Base-by-base conservation (phyloP, 2,329 filamentous ascomycete genomes). In the Trichoderma harzianum region DNA sequence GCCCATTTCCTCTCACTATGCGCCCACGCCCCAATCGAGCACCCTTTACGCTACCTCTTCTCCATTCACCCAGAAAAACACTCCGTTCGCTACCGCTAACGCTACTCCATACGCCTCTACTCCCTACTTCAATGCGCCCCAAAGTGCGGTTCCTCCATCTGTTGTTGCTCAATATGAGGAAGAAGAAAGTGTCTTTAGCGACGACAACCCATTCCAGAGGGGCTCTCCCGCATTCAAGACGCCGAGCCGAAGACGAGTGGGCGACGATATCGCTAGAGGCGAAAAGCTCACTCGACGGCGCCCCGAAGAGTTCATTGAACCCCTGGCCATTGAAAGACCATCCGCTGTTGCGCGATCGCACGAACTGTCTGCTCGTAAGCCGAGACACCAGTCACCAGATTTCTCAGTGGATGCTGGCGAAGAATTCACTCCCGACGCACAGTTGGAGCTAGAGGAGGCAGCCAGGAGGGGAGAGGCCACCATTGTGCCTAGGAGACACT, bases 191-290 rank as follows among this genome's bases (percentile, higher is more conserved):
- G 91, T 92, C 36, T 98, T 98, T 81, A 94, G 92, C 1, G 88
- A 91, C 76, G 94, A 98, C 69, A 98, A 98, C 77, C 95, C 95
- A 0, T 98, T 98, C 79, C 95, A 98, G 80, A 93, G 92, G 78
- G 92, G 94, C 53, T 92, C 91, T 80, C 81, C 87, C 7, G 80
- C 81, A 1, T 81, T 85, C 32, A 84, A 84, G 79, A 84, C 85
- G 32, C 82, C 87, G 26, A 82, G 82, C 72, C 86, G 87, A 55
- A 84, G 87, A 74, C 85, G 84, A 76, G 86, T 85, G n/a, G 84
- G 81, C 24, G 84, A 81, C 24, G 84, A 85, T 12, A 78, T 80
- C n/a, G 79, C 79, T 61, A 83, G 81, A 72, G 85, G 82, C 70
- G 79, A 79, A 24, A 82, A 83, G 78, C 81, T 82, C 72, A 81